phyloP scores from a whole-genome alignment of 2,329 filamentous ascomycete genomes.

The Penicillium occitanis region DNA sequence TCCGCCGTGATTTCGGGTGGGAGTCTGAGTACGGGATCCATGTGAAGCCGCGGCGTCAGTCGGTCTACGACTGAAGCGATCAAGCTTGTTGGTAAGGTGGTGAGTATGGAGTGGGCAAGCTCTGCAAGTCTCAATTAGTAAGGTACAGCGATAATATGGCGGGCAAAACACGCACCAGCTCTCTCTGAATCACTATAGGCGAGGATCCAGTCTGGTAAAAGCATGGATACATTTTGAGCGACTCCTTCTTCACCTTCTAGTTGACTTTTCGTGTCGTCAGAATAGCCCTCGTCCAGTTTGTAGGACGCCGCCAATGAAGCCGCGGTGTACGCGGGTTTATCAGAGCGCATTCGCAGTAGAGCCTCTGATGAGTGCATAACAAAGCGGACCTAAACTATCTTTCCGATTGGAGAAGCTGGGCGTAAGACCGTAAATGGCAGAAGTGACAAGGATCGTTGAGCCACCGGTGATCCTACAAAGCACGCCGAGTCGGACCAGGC shows the following conservation, averaged over 20 bases:
- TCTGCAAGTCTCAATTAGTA: constrained; percentile 52
- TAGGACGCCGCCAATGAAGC: constrained; percentile 44
- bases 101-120: constrained; percentile 74
- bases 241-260: constrained; percentile 42
- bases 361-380: constrained; percentile 24
- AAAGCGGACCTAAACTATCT: background rate
- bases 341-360: constrained; percentile 30
- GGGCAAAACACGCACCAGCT: constrained; percentile 48
- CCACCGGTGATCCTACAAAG: constrained; percentile 4
- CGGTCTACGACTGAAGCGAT: constrained; percentile 78
- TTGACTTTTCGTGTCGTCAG: constrained; percentile 65
- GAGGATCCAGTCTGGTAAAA: constrained; percentile 57
- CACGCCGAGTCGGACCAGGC: constrained; percentile 8
- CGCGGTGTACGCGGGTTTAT: constrained; percentile 27
- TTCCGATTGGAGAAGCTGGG: constrained; percentile 4
- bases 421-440: background rate
- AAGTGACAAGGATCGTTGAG: constrained; percentile 1
- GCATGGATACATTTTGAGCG: constrained; percentile 37
- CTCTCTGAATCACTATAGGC: constrained; percentile 55
- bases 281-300: constrained; percentile 81
- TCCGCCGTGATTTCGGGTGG: constrained; percentile 89
- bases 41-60: constrained; percentile 80
- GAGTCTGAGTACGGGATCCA: constrained; percentile 83
- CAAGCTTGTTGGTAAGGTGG: constrained; percentile 74
- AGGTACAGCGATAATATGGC: constrained; percentile 7